phyloP scores from a whole-genome alignment of 345 rosid species.

The Salix viminalis region DNA sequence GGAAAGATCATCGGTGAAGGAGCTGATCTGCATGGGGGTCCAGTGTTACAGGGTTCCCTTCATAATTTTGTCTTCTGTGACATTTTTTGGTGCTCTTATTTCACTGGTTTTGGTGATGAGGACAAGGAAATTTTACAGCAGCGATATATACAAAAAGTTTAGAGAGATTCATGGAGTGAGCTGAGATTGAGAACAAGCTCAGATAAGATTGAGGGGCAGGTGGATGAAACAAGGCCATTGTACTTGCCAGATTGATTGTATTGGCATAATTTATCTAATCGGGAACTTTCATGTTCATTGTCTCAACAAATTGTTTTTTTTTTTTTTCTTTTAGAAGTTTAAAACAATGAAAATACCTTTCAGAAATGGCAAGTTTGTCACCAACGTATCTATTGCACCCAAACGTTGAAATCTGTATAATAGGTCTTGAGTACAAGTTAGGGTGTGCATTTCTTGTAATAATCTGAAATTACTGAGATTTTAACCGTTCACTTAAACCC shows the following conservation, averaged over 20 bases:
- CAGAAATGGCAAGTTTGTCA: too few species aligned
- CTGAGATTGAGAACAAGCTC: slow-evolving; percentile 3
- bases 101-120: slow-evolving; percentile 58
- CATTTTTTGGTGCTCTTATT: slow-evolving; percentile 57
- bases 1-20: slow-evolving; percentile 49
- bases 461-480: too few species aligned
- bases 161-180: slow-evolving; percentile 31
- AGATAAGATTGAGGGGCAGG: too few species aligned
- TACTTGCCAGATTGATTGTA: too few species aligned
- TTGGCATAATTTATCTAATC: too few species aligned
- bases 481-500: accelerated
- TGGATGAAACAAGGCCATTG: too few species aligned
- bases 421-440: too few species aligned
- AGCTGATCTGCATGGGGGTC: slow-evolving; percentile 57
- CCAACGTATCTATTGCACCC: too few species aligned
- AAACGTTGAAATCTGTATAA: accelerated
- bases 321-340: too few species aligned
- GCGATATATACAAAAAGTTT: slow-evolving; percentile 79
- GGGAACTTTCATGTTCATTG: too few species aligned
- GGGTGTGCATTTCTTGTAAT: accelerated
- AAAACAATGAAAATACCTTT: too few species aligned
- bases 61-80: slow-evolving; percentile 42
- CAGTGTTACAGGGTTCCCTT: slow-evolving; percentile 65
- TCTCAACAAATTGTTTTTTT: too few species aligned
- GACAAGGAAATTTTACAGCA: slow-evolving; percentile 64